A percentile compares a stretch with the other conserved stretches of the same genome.
These are phyloP conservation scores for Fusarium sp. DNA, from an alignment of 2,329 filamentous ascomycete genomes.

Conservation along the genomic window DNA sequence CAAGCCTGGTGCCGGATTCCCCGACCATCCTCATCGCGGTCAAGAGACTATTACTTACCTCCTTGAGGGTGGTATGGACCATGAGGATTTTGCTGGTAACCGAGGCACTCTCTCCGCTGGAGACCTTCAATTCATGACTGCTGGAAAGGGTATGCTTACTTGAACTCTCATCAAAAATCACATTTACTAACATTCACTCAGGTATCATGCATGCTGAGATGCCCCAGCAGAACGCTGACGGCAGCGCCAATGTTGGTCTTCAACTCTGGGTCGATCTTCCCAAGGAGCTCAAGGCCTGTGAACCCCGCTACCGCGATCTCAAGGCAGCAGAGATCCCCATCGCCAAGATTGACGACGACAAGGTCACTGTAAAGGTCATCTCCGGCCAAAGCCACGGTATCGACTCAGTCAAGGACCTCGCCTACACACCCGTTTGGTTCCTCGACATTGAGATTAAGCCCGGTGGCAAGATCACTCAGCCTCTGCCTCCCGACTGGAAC, in stretches of 20 bases:
- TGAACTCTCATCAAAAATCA: too few species aligned
- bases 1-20: slow-evolving; percentile 84
- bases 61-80: slow-evolving; percentile 85
- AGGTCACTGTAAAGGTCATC: slow-evolving; percentile 88
- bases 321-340: slow-evolving; percentile 80
- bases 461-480: slow-evolving; percentile 80
- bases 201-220: slow-evolving; percentile 98
- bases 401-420: slow-evolving; percentile 88
- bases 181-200: slow-evolving; percentile 38
- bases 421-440: slow-evolving; percentile 98
- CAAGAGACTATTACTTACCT: slow-evolving; percentile 93
- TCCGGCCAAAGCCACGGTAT: slow-evolving; percentile 85
- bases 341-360: slow-evolving; percentile 76
- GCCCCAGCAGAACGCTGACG: slow-evolving; percentile 82
- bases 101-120: slow-evolving; percentile 84
- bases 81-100: slow-evolving; percentile 92
- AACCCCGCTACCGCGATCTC: slow-evolving; percentile 92
- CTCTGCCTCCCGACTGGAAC: slow-evolving; percentile 85
- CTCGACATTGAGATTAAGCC: slow-evolving; percentile 84
- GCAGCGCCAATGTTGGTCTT: slow-evolving; percentile 82
- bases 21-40: slow-evolving; percentile 85
- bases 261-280: slow-evolving; percentile 97
- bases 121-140: slow-evolving; percentile 99
- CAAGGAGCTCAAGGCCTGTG: slow-evolving; percentile 81
- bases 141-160: slow-evolving; percentile 62